Evolutionary conservation across 2,329 filamentous ascomycete species (phyloP), one percentile per base, ranked within the genome.

Genomic region (Fusarium succisae): DNA sequence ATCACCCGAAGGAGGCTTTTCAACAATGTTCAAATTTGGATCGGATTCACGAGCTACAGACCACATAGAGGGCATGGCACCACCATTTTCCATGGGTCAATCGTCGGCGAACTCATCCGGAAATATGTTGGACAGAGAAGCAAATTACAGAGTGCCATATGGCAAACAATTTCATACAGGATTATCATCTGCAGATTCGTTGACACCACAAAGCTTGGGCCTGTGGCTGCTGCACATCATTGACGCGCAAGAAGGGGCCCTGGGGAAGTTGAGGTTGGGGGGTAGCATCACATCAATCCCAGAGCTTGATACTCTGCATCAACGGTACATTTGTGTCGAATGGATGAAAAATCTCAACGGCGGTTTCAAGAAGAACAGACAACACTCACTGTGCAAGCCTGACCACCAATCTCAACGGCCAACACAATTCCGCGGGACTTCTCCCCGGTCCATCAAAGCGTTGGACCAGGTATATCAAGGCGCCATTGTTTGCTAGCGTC

Each of bases 171-270:
- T 55, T 70, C 61, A 72, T 68, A 66, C 60, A 57, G 55, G 61
- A 76, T 69, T 20, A 48, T 70, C 69, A 68, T 45, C 53, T 39
- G 41, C 39, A 44, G 57, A 56, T 65, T 73, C 47, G 47, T 45
- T 70, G 67, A 48, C 65, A 68, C 60, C 63, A 66, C 66, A 55
- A 70, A 71, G 77, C 74, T 78, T 73, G 67, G 77, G 64, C 77
- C 77, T 76, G 66, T 72, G 75, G 70, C 74, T 73, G 64, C 74
- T 79, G 77, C 76, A 76, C 73, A 78, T 77, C 77, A 79, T 77
- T 67, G 67, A 73, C 73, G 58, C 63, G 69, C 70, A 73, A 53
- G 65, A 73, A 70, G 60, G 68, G 73, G 69, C 63, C 55, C 48
- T 68, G 75, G 69, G 72, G 70, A 77, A 75, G 72, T 74, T n/a